Evolutionary conservation across 306 rosid genomes (phyloP), one percentile per base, ranked within the genome.

Genomic region (Adenanthera pavonina): DNA sequence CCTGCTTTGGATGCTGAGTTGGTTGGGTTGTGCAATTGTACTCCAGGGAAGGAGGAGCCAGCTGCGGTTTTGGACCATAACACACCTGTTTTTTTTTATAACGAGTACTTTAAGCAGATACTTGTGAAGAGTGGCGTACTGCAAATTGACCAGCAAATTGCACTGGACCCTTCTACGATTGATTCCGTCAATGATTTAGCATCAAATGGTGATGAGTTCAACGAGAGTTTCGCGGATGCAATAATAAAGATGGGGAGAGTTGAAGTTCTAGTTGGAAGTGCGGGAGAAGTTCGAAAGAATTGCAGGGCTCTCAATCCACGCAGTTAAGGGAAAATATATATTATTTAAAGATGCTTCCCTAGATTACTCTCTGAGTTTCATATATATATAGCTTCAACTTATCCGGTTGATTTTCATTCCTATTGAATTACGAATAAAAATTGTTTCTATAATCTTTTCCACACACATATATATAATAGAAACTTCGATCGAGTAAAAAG

Each of bases 111-210:
- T 17, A 71, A 70, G 13, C 89, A 88, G 80, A 69, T 86, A 8
- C 36, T 59, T 59, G 2, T 20, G 14, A 59, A 20, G 12, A 59
- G 36, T 68, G 92, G 88, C 7, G 10, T 89, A 20, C 64, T 57
- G 81, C 75, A 77, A 76, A 77, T 88, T 72, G 95, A 89, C 80
- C 90, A 89, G 68, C 81, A 81, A 56, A 87, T 91, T 54, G 86
- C 84, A 14, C 19, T 76, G 69, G 90, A 89, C 25, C 19, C 35
- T 7, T 69, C 78, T 0, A 79, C 36, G 6, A 59, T 2, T 13
- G 66, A 7, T 10, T 59, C 25, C 15, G 38, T 59, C 66, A 8
- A 4, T 11, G 38, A 9, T 20, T 59, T 20, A 9, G 89, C 92
- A 3, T 47, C 77, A 0, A 72, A 83, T 60, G 74, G 59, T 35